Conservation (phyloP, 176 grass and related monocot genomes). For the Oryza nivara region DNA sequence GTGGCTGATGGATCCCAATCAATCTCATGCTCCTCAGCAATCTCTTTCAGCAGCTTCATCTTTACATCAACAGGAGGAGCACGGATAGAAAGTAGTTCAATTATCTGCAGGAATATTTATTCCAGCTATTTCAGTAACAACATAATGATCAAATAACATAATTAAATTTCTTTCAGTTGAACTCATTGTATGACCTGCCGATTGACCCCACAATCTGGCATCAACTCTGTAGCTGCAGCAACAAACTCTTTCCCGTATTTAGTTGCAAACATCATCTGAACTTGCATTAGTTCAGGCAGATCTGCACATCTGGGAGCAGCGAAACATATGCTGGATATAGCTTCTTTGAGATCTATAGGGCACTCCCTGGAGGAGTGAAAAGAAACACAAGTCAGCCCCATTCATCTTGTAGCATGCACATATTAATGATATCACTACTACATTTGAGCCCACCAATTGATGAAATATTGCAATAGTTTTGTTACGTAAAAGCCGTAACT, state of each 20-base stretch:
- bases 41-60: slow-evolving; percentile 93
- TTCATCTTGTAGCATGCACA: not conserved
- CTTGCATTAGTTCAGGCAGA: slow-evolving; percentile 84
- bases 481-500: not conserved
- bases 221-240: slow-evolving; percentile 71
- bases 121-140: slow-evolving; percentile 9
- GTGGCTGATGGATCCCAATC: slow-evolving; percentile 94
- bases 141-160: slow-evolving; percentile 19
- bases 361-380: slow-evolving; percentile 71
- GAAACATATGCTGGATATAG: slow-evolving; percentile 97
- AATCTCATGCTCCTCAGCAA: slow-evolving; percentile 92
- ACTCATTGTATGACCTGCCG: slow-evolving; percentile 70
- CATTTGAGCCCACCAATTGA: not conserved
- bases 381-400: not conserved
- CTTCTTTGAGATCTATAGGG: slow-evolving; percentile 99
- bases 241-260: slow-evolving; percentile 99
- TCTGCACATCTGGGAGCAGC: slow-evolving; percentile 94
- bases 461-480: not conserved
- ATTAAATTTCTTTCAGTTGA: slow-evolving; percentile 16
- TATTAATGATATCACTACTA: not conserved
- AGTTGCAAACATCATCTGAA: slow-evolving; percentile 88
- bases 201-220: slow-evolving; percentile 95
- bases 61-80: slow-evolving; percentile 79
- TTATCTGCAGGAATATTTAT: slow-evolving; percentile 64
- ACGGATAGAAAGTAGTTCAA: slow-evolving; percentile 92